These are phyloP conservation scores for Monosporascus sp. DNA, from an alignment of 2,329 filamentous ascomycete species.

Conservation along the genomic window DNA sequence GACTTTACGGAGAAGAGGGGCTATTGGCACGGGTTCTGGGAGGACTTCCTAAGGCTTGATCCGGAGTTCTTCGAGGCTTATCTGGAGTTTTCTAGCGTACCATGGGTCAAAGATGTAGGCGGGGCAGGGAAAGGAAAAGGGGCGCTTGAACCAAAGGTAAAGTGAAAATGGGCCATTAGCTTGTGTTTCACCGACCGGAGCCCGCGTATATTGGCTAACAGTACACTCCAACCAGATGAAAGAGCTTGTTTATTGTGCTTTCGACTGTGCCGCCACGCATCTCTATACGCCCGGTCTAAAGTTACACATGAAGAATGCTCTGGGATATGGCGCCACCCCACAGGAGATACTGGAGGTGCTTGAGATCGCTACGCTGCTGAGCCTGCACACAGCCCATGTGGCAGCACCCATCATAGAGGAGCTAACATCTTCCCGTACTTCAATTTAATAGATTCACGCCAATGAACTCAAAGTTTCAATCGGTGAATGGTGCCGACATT, in stretches of 20 bases:
- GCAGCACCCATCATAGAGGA: constrained; percentile 25
- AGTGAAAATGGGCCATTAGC: not conserved
- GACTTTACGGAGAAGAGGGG: constrained; percentile 40
- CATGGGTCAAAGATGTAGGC: constrained; percentile 30
- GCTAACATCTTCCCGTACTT: not conserved
- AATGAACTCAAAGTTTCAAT: too few relatives aligned
- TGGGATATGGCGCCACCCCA: constrained; percentile 38
- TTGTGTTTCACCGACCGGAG: too few relatives aligned
- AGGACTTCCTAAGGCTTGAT: constrained; percentile 36
- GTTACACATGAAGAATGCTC: constrained; percentile 42
- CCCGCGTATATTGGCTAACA: too few relatives aligned
- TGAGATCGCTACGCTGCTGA: constrained; percentile 34
- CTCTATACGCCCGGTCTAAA: constrained; percentile 41
- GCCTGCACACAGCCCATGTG: constrained; percentile 24
- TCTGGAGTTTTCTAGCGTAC: constrained; percentile 38
- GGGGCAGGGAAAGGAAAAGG: constrained; percentile 17
- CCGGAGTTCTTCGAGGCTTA: constrained; percentile 45
- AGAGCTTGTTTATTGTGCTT: constrained; percentile 43
- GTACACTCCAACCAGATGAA: constrained; percentile 24
- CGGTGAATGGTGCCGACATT: too few relatives aligned
- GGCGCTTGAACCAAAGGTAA: constrained; percentile 37
- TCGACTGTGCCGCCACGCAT: constrained; percentile 42
- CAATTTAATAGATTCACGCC: not conserved
- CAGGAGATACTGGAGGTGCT: constrained; percentile 44
- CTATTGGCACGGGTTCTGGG: constrained; percentile 42